A percentile compares a stretch with the other conserved stretches of the same genome.
phyloP scores from a whole-genome alignment of 176 grass and related monocot genomes.

The Avena eriantha region DNA sequence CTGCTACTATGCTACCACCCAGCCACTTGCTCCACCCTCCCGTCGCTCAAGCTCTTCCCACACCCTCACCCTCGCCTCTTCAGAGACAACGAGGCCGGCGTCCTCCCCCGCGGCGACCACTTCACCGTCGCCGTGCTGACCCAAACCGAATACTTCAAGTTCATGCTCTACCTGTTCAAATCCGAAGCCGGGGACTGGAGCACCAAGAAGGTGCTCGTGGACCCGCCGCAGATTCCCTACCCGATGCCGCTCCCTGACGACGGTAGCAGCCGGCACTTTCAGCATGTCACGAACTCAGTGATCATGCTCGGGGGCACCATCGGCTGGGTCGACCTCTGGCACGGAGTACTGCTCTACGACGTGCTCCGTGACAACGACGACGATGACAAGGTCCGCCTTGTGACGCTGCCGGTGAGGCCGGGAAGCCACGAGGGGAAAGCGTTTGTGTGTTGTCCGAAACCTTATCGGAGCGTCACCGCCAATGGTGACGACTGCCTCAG shows the following conservation, averaged over 20 bases:
- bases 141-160: neutral
- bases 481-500: neutral
- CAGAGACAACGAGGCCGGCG: neutral
- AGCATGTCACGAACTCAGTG: neutral
- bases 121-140: neutral
- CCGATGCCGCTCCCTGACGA: neutral
- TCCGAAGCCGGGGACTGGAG: neutral
- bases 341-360: constrained; percentile 13
- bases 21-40: neutral
- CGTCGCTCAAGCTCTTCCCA: neutral
- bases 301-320: neutral
- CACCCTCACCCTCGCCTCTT: neutral
- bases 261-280: no score
- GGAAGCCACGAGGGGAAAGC: neutral
- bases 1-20: no score
- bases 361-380: neutral
- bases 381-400: neutral
- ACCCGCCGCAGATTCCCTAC: neutral
- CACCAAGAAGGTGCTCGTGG: neutral
- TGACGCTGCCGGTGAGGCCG: neutral
- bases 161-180: neutral
- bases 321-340: constrained; percentile 23
- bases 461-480: neutral
- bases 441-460: neutral
- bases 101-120: neutral